A percentile compares a stretch with the other conserved stretches of the same genome.
These are phyloP conservation scores for Tulasnella sp. DNA, from an alignment of 768 basidiomycete species.

Conservation along the genomic window DNA sequence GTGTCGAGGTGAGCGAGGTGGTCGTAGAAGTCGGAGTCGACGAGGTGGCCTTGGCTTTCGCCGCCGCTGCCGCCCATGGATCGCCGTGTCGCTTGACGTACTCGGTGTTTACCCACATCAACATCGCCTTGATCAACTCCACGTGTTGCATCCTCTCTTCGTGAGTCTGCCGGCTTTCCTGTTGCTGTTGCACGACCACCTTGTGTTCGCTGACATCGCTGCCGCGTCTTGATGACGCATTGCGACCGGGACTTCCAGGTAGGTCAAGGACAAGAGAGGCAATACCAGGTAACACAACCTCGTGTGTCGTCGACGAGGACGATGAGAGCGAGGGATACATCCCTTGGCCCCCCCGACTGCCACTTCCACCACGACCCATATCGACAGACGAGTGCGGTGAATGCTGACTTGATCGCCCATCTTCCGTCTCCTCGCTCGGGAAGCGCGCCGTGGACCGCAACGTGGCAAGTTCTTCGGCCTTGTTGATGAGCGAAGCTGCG, in stretches of 20 bases:
- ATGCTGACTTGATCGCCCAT: neutral
- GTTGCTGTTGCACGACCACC: no score
- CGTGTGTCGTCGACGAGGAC: neutral
- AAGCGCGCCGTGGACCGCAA: neutral
- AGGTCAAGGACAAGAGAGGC: conserved; percentile 7
- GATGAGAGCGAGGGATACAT: neutral
- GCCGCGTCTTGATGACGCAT: neutral
- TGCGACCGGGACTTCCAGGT: neutral
- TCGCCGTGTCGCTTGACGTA: conserved; percentile 10
- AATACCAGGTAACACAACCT: conserved; percentile 3
- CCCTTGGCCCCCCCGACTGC: neutral
- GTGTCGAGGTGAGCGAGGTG: no score
- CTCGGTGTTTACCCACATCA: conserved; percentile 16
- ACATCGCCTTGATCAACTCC: conserved; percentile 15
- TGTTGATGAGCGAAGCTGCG: conserved; percentile 10
- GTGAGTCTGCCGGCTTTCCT: no score
- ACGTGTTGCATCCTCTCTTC: conserved; percentile 11
- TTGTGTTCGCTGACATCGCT: no score
- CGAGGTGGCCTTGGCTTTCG: neutral
- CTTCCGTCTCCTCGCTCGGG: neutral
- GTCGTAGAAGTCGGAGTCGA: no score
- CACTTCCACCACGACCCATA: neutral
- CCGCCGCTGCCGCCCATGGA: conserved; percentile 8
- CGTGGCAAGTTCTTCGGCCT: conserved; percentile 9
- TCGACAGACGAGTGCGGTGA: neutral